These are phyloP conservation scores for Epichloe elymi DNA, from an alignment of 2,329 filamentous ascomycete genomes.

Conservation along the genomic window DNA sequence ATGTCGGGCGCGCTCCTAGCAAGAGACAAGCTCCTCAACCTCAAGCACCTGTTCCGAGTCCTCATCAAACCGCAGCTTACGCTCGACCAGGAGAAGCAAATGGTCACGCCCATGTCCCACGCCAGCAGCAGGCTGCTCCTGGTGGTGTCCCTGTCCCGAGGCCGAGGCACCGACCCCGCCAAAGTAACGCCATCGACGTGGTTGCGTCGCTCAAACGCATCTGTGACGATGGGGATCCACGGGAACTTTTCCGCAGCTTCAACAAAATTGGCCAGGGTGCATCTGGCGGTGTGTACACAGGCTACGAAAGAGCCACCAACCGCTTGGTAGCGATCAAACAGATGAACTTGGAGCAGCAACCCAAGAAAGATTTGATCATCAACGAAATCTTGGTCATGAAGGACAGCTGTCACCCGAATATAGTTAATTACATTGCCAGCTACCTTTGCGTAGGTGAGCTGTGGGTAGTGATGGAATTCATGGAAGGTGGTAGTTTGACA, in stretches of 20 bases:
- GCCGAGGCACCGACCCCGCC: slow-evolving; percentile 63
- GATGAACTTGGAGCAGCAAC: slow-evolving; percentile 97
- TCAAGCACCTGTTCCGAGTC: slow-evolving; percentile 12
- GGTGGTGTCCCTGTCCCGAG: slow-evolving; percentile 40
- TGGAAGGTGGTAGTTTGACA: slow-evolving; percentile 95
- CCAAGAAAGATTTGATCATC: slow-evolving; percentile 97
- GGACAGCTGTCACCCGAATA: slow-evolving; percentile 94
- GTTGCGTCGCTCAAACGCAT: slow-evolving; percentile 74
- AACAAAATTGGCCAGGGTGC: slow-evolving; percentile 96
- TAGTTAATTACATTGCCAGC: slow-evolving; percentile 98
- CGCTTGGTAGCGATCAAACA: slow-evolving; percentile 95
- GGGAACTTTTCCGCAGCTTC: slow-evolving; percentile 72
- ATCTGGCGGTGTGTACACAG: slow-evolving; percentile 88
- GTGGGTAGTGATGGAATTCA: slow-evolving; percentile 99
- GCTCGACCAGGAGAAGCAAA: slow-evolving; percentile 18
- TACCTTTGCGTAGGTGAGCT: slow-evolving; percentile 81
- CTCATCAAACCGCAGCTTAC: slow-evolving; percentile 16
- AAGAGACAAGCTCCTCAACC: slow-evolving; percentile 42
- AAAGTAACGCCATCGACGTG: slow-evolving; percentile 73
- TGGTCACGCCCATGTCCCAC: slow-evolving; percentile 21
- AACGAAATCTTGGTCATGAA: slow-evolving; percentile 99
- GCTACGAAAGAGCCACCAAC: slow-evolving; percentile 72
- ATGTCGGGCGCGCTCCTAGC: slow-evolving; percentile 60
- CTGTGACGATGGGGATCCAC: slow-evolving; percentile 80
- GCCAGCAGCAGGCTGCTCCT: slow-evolving; percentile 21